Percentiles rank a stretch among this genome's conserved stretches.
phyloP scores from a whole-genome alignment of 2,329 filamentous ascomycete genomes.

The Colletotrichum nymphaeae region DNA sequence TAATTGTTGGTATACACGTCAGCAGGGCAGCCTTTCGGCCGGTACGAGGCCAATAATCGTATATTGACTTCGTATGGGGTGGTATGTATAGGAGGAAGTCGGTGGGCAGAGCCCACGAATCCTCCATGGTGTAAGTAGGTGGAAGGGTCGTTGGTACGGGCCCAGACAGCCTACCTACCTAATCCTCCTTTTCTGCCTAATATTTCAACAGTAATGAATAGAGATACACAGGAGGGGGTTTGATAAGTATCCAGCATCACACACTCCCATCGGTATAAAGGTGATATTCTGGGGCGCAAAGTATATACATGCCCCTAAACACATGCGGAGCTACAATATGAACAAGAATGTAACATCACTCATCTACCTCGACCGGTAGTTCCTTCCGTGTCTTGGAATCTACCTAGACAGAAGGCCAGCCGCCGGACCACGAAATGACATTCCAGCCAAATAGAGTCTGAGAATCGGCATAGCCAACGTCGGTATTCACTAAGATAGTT shows the following conservation, averaged over 20 bases:
- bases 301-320: not conserved
- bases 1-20: too few species aligned
- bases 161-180: too few species aligned
- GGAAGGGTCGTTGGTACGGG: too few species aligned
- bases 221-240: not conserved
- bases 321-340: conserved; percentile 10
- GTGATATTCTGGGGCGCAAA: not conserved
- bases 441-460: conserved; percentile 66
- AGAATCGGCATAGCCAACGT: conserved; percentile 46
- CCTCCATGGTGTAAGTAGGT: too few species aligned
- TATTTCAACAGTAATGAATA: too few species aligned
- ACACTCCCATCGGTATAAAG: not conserved
- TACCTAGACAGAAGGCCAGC: conserved; percentile 54
- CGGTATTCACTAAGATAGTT: conserved; percentile 42
- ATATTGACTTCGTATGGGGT: too few species aligned
- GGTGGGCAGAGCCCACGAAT: too few species aligned
- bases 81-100: too few species aligned
- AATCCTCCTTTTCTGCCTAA: too few species aligned
- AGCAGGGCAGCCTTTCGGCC: too few species aligned
- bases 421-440: conserved; percentile 58
- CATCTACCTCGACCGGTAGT: not conserved
- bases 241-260: not conserved
- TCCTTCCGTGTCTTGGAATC: not conserved
- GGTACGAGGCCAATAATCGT: too few species aligned
- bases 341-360: conserved; percentile 6